Conservation (phyloP, 495 filamentous ascomycete genomes). For the Evernia prunastri region DNA sequence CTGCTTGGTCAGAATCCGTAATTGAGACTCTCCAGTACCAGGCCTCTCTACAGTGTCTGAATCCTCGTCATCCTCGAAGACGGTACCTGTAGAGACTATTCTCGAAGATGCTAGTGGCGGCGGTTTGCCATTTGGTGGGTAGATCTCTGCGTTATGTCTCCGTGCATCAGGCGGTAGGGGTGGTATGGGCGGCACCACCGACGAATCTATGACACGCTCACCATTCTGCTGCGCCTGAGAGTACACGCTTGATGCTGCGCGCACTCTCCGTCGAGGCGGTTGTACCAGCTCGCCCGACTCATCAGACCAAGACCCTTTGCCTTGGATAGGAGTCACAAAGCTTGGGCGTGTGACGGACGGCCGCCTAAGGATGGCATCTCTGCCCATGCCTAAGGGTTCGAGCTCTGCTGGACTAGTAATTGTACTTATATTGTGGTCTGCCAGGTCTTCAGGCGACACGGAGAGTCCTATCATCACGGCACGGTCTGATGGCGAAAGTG, state of each 20-base stretch:
- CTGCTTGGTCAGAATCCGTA: slow-evolving; percentile 22
- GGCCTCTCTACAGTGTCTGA: slow-evolving; percentile 28
- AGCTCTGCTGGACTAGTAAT: slow-evolving; percentile 43
- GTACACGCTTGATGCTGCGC: slow-evolving; percentile 58
- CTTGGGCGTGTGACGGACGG: slow-evolving; percentile 42
- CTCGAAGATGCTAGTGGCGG: slow-evolving; percentile 5
- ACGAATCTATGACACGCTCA: slow-evolving; percentile 26
- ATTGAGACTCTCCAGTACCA: slow-evolving; percentile 35
- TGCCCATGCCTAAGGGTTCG: slow-evolving; percentile 29
- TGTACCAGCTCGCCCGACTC: slow-evolving; percentile 33
- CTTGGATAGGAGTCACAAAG: slow-evolving; percentile 61
- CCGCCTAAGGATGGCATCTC: slow-evolving; percentile 29
- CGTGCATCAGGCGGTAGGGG: slow-evolving; percentile 42
- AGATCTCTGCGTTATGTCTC: neutral
- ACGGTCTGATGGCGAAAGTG: slow-evolving; percentile 67
- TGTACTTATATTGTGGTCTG: slow-evolving; percentile 45
- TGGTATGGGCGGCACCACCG: slow-evolving; percentile 55
- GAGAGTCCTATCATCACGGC: slow-evolving; percentile 75
- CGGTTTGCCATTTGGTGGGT: neutral
- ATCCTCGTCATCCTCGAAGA: slow-evolving; percentile 52
- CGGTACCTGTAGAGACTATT: slow-evolving; percentile 42
- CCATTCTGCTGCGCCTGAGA: slow-evolving; percentile 47
- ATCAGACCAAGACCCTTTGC: slow-evolving; percentile 57
- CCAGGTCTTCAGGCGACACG: slow-evolving; percentile 55
- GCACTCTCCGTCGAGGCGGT: slow-evolving; percentile 31